Base-by-base conservation (phyloP, 2,329 filamentous ascomycete genomes). In the Sporothrix brasiliensis region DNA sequence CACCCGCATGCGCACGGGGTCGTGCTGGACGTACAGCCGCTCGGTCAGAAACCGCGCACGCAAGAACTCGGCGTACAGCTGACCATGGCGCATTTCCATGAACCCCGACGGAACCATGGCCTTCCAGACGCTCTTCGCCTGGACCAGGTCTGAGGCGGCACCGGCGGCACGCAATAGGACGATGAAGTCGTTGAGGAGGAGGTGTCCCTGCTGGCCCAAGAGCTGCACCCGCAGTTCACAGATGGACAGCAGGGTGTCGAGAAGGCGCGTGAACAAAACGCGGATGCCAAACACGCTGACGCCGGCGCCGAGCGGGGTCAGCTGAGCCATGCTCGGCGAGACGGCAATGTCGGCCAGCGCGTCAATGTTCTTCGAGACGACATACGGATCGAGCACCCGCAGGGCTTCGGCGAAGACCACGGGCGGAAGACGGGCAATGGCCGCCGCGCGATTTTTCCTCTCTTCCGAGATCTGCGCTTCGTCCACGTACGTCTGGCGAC, bases 371-470 rank as follows among this genome's bases (percentile, higher is more conserved):
- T 79, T 76, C 68, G 85, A 81, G 21, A 88, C 78, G 27, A 78
- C 75, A 4, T 85, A 75, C 0, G 91, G 89, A 70, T 91, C 88
- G 10, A 93, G 78, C 5, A 84, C 82, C 47, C 84, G 83, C 41
- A 94, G 77, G 11, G 91, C 84, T 73, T 91, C 88, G 1, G 88
- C 87, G 75, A 93, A 89, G 0, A 84, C 84, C 1, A 84, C 80
- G 1, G 82, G 77, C 0, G 89, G 83, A 27, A 93, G 76, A 0
- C 72, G 67, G 16, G 73, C 73, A 27, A 63, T 27, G 39, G 41
- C 7, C 13, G 44, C 58, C 14, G 58, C 21, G 2, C 58, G 58
- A 24, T 27, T 3, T 9, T 27, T 7, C 21, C 39, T 24, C 41
- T 63, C 58, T 13, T 21, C 11, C 39, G n/a, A 2, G 19, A 27